A percentile compares a stretch with the other conserved stretches of the same genome.
phyloP scores from a whole-genome alignment of 1,284 basidiomycete species.

The Inonotus hispidus region DNA sequence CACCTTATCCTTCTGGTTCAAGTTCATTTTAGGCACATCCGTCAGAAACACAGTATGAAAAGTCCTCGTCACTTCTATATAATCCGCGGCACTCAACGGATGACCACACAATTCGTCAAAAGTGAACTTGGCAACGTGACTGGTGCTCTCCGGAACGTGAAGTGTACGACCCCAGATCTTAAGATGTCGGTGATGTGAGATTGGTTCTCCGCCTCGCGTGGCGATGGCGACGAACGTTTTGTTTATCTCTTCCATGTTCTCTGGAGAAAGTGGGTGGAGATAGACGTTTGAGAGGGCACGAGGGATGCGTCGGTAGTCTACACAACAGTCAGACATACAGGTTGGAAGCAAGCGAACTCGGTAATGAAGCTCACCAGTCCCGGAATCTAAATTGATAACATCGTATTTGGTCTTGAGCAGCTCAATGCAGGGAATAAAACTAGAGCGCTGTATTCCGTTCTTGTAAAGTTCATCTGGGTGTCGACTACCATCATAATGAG shows the following conservation, averaged over 20 bases:
- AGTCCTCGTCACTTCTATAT: constrained; percentile 86
- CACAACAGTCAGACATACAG: constrained; percentile 9
- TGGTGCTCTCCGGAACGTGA: constrained; percentile 73
- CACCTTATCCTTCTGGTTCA: constrained; percentile 86
- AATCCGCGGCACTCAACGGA: constrained; percentile 92
- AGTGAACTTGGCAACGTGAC: constrained; percentile 78
- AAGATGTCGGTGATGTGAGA: constrained; percentile 63
- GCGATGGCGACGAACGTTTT: constrained; percentile 80
- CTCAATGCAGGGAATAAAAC: constrained; percentile 94
- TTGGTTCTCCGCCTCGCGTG: constrained; percentile 45
- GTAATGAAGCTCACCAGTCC: constrained; percentile 60
- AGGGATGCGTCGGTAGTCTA: constrained; percentile 90
- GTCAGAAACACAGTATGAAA: constrained; percentile 88
- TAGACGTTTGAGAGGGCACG: constrained; percentile 90
- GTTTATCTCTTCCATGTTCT: constrained; percentile 65
- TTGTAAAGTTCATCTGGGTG: constrained; percentile 98
- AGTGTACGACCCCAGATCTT: constrained; percentile 88
- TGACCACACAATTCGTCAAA: constrained; percentile 88
- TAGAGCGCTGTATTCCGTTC: constrained; percentile 97
- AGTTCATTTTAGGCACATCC: constrained; percentile 84
- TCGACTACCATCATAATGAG: constrained; percentile 51
- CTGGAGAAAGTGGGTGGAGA: constrained; percentile 70
- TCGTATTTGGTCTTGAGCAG: constrained; percentile 84
- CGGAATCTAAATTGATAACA: constrained; percentile 90
- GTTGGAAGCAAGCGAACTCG: not conserved